Evolutionary conservation across 1,139 yeast genomes (phyloP).

Genomic region (Geotrichum australiense): DNA sequence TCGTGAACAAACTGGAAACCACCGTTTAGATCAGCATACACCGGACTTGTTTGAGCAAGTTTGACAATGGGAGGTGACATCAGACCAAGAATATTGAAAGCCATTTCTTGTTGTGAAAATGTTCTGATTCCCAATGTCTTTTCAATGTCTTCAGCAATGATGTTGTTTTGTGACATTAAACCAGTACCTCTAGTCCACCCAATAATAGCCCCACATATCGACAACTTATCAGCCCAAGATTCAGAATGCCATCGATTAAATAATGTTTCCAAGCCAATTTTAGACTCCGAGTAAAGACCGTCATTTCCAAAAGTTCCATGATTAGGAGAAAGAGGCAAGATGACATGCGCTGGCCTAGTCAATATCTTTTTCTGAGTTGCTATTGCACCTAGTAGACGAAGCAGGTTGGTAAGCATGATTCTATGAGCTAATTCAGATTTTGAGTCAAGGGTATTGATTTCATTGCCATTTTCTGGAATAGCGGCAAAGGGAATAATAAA

Average conservation of each 20-base stretch:
- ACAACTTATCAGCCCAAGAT: slow-evolving; percentile 89
- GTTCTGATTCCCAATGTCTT: slow-evolving; percentile 93
- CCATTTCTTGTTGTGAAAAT: slow-evolving; percentile 98
- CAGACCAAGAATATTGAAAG: slow-evolving; percentile 91
- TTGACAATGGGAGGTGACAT: slow-evolving; percentile 80
- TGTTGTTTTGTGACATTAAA: slow-evolving; percentile 93
- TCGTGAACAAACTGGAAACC: slow-evolving; percentile 91
- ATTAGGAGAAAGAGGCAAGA: slow-evolving; percentile 94
- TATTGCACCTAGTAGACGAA: slow-evolving; percentile 85
- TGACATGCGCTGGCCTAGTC: slow-evolving; percentile 96
- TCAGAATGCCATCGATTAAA: slow-evolving; percentile 99
- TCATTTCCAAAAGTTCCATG: slow-evolving; percentile 98
- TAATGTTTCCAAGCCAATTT: slow-evolving; percentile 86
- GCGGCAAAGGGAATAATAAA: slow-evolving; percentile 97
- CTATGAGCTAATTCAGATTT: slow-evolving; percentile 96
- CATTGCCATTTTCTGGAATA: slow-evolving; percentile 96
- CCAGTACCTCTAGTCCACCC: slow-evolving; percentile 99
- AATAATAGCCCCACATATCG: slow-evolving; percentile 94
- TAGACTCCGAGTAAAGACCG: slow-evolving; percentile 96
- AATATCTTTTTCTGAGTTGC: slow-evolving; percentile 64
- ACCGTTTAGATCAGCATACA: slow-evolving; percentile 97
- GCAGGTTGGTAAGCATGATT: slow-evolving; percentile 91
- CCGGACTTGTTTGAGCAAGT: slow-evolving; percentile 87
- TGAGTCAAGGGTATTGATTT: slow-evolving; percentile 85
- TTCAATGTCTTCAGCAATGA: slow-evolving; percentile 96